phyloP scores from a whole-genome alignment of 1,284 basidiomycete species.

The Lignosus rhinocerotis region DNA sequence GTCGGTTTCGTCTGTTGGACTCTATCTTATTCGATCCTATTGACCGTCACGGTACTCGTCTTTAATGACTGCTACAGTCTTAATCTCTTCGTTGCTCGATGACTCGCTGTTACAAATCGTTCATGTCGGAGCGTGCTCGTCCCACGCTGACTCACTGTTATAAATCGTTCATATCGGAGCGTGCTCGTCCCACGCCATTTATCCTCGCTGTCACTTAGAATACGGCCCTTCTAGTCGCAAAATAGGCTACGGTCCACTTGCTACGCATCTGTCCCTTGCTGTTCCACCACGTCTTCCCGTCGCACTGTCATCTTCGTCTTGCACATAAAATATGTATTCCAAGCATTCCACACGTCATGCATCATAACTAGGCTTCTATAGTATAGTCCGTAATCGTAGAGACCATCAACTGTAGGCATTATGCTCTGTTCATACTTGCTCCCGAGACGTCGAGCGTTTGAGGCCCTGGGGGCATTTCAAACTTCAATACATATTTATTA shows the following conservation, averaged over 20 bases:
- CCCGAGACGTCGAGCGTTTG: constrained; percentile 22
- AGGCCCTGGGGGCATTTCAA: constrained; percentile 14
- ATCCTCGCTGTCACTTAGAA: constrained; percentile 23
- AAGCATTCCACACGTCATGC: constrained; percentile 24
- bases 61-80: constrained; percentile 26
- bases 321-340: constrained; percentile 26
- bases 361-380: constrained; percentile 22
- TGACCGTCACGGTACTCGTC: constrained; percentile 25
- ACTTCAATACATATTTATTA: neutral
- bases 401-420: constrained; percentile 17
- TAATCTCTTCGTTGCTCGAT: constrained; percentile 20
- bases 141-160: constrained; percentile 15
- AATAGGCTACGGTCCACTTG: constrained; percentile 25
- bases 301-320: constrained; percentile 21
- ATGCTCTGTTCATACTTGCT: constrained; percentile 19
- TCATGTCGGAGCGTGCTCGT: constrained; percentile 14
- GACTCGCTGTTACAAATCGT: constrained; percentile 16
- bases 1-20: constrained; percentile 17
- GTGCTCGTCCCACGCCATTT: constrained; percentile 17
- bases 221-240: constrained; percentile 25
- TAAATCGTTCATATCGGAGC: constrained; percentile 13
- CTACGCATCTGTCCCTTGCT: constrained; percentile 21
- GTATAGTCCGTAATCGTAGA: constrained; percentile 22
- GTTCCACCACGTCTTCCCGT: constrained; percentile 18
- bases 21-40: constrained; percentile 30